phyloP scores from a whole-genome alignment of 139 green algal species.

The Penium margaritaceum region DNA sequence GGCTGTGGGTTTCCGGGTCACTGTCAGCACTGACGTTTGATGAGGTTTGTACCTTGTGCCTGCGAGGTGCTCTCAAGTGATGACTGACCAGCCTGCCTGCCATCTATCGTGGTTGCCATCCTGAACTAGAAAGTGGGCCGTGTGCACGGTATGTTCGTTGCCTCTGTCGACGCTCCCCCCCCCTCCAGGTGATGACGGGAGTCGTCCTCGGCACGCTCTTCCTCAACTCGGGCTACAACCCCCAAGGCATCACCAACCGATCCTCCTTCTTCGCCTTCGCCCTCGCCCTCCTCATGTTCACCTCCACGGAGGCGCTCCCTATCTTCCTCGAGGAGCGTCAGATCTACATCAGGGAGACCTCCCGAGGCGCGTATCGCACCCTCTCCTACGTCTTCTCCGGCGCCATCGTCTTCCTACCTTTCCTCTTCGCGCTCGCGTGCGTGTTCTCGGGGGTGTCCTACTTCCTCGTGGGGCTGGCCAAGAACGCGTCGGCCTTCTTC shows the following conservation, averaged over 20 bases:
- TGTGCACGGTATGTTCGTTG: no score
- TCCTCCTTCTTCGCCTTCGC: slow-evolving; percentile 47
- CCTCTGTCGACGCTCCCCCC: no score
- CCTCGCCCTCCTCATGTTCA: slow-evolving; percentile 47
- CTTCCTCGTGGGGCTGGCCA: slow-evolving; percentile 40
- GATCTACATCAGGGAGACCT: slow-evolving; percentile 50
- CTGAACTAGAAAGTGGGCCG: no score
- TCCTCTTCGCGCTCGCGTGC: slow-evolving; percentile 47
- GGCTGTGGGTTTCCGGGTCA: no score
- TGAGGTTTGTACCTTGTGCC: no score
- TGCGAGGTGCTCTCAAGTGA: no score
- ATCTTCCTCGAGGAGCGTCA: slow-evolving; percentile 47
- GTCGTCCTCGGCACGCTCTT: slow-evolving; percentile 45
- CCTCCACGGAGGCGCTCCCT: slow-evolving; percentile 47
- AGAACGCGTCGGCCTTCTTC: slow-evolving; percentile 32
- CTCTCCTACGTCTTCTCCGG: slow-evolving; percentile 45
- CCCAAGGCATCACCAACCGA: slow-evolving; percentile 26
- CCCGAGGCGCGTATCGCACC: slow-evolving; percentile 45
- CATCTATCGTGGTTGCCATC: no score
- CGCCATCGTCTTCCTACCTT: slow-evolving; percentile 43
- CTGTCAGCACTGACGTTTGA: no score
- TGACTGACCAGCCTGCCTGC: no score
- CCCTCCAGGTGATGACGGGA: slow-evolving; percentile 26
- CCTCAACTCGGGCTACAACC: slow-evolving; percentile 31
- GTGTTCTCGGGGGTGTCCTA: slow-evolving; percentile 45